phyloP scores from a whole-genome alignment of 345 rosid species.

The Heritiera fomes region DNA sequence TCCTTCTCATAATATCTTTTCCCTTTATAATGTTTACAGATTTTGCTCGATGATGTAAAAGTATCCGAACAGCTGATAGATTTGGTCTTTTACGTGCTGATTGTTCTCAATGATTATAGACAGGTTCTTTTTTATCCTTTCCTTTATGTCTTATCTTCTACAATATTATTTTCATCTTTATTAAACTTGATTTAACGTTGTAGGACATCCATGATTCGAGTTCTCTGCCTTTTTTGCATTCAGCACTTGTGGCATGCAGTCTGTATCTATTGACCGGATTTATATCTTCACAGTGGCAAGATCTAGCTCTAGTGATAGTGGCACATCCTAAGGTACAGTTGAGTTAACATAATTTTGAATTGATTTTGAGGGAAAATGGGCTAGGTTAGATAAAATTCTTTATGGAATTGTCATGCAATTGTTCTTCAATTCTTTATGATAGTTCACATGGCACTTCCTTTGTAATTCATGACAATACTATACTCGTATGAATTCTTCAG shows the following conservation, averaged over 20 bases:
- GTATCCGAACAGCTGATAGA: slow-evolving; percentile 77
- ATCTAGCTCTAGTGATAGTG: slow-evolving; percentile 75
- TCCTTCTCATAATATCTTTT: slow-evolving; percentile 13
- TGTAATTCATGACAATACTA: too few species aligned
- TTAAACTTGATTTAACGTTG: slow-evolving; percentile 30
- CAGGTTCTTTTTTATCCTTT: slow-evolving; percentile 54
- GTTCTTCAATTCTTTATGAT: too few species aligned
- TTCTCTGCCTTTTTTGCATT: slow-evolving; percentile 53
- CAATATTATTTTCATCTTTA: slow-evolving; percentile 23
- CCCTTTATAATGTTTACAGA: slow-evolving; percentile 41
- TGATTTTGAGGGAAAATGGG: slow-evolving; percentile 18
- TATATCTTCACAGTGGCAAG: slow-evolving; percentile 78
- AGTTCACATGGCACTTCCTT: too few species aligned
- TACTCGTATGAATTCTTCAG: slow-evolving; percentile 8
- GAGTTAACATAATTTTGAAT: slow-evolving; percentile 5
- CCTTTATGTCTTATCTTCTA: slow-evolving; percentile 21
- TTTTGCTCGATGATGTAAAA: slow-evolving; percentile 86
- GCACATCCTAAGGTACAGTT: slow-evolving; percentile 77
- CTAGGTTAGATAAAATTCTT: not conserved
- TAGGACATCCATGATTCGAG: slow-evolving; percentile 54
- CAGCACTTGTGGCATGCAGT: slow-evolving; percentile 70
- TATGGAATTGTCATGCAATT: too few species aligned
- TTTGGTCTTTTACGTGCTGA: slow-evolving; percentile 57
- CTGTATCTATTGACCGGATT: slow-evolving; percentile 65
- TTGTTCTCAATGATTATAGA: slow-evolving; percentile 49